A percentile compares a stretch with the other conserved stretches of the same genome.
These are phyloP conservation scores for Nemania sp. DNA, from an alignment of 2,329 filamentous ascomycete genomes.

Conservation along the genomic window DNA sequence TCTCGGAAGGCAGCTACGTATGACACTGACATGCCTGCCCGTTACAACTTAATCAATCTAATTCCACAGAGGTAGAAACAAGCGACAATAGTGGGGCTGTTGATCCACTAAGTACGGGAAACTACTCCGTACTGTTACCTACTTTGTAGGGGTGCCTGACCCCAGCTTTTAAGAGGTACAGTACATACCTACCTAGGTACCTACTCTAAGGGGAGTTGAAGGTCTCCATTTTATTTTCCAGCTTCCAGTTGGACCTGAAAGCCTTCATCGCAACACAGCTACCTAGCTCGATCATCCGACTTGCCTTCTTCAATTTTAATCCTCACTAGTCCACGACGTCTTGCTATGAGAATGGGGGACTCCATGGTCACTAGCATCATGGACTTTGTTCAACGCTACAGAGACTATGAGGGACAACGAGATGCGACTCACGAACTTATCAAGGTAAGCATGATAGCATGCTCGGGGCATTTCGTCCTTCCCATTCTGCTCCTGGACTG, in stretches of 20 bases:
- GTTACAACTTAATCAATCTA: too few relatives aligned
- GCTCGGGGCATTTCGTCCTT: constrained; percentile 7
- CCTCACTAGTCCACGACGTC: background rate
- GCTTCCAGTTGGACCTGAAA: constrained; percentile 16
- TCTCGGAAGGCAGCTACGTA: too few relatives aligned
- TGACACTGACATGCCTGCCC: too few relatives aligned
- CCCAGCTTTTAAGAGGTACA: constrained; percentile 11
- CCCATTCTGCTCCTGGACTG: background rate
- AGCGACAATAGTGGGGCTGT: too few relatives aligned
- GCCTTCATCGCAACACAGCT: constrained; percentile 14
- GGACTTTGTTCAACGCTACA: constrained; percentile 54
- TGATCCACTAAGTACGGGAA: too few relatives aligned
- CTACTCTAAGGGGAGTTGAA: constrained; percentile 1
- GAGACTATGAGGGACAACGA: constrained; percentile 46
- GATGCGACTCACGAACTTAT: constrained; percentile 50
- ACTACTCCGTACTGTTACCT: too few relatives aligned
- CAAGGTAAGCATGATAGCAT: constrained; percentile 43
- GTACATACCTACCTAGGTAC: background rate
- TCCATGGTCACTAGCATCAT: constrained; percentile 42
- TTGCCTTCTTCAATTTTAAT: background rate
- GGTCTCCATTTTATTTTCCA: constrained; percentile 31
- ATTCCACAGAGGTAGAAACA: too few relatives aligned
- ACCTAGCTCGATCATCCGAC: background rate
- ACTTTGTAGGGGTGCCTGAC: constrained; percentile 2
- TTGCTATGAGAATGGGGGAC: constrained; percentile 22